Evolutionary conservation across 345 rosid species (phyloP).

Genomic region (Dimocarpus longan): DNA sequence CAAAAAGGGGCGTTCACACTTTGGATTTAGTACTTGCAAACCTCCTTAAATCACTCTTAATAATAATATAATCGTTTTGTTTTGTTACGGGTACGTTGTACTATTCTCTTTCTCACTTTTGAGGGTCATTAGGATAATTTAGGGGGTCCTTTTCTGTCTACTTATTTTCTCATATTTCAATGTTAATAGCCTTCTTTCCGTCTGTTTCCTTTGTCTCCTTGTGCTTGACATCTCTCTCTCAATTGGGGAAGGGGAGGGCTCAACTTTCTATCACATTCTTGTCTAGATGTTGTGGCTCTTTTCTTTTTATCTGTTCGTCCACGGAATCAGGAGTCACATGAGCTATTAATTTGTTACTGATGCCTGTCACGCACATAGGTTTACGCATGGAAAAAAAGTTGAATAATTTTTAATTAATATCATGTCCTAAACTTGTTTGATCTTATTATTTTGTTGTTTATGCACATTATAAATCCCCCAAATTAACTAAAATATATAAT

Average conservation of each 20-base stretch:
- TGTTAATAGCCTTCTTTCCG: constrained; percentile 24
- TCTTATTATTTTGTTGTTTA: neutral
- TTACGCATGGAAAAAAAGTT: neutral
- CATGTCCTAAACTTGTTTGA: neutral
- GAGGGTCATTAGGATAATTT: neutral
- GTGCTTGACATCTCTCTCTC: constrained; percentile 48
- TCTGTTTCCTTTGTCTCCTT: constrained; percentile 37
- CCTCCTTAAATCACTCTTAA: constrained; percentile 28
- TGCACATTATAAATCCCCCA: neutral
- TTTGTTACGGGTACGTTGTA: neutral
- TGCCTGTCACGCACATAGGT: neutral
- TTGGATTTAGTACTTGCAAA: constrained; percentile 35
- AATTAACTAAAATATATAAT: neutral
- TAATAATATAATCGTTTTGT: neutral
- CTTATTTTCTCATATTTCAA: constrained; percentile 25
- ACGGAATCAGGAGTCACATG: constrained; percentile 42
- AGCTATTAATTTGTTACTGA: neutral
- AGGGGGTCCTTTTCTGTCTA: constrained; percentile 13
- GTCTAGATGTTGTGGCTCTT: constrained; percentile 17
- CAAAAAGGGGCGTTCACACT: neutral
- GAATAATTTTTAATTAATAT: neutral
- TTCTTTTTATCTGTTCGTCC: constrained; percentile 24
- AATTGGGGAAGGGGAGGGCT: constrained; percentile 9
- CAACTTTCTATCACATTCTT: constrained; percentile 27
- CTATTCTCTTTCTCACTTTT: neutral